phyloP scores from a whole-genome alignment of 1,139 yeast genomes.

The Casaregolazyma suthepensis region DNA sequence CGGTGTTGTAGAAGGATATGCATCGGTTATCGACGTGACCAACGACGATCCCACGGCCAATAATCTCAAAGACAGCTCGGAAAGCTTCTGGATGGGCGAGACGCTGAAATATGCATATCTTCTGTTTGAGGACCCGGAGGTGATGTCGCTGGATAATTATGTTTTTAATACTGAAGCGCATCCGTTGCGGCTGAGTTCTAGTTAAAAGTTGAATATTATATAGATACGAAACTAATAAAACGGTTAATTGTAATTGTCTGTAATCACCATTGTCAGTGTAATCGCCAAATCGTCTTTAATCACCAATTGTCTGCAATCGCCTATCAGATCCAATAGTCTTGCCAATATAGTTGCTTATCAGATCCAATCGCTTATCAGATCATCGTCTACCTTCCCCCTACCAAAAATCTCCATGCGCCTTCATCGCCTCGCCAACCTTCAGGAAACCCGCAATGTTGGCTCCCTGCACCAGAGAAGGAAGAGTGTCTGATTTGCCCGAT shows the following conservation, averaged over 20 bases:
- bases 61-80: slow-evolving; percentile 39
- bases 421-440: slow-evolving; percentile 98
- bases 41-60: slow-evolving; percentile 21
- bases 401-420: slow-evolving; percentile 86
- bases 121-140: slow-evolving; percentile 55
- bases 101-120: slow-evolving; percentile 70
- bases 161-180: slow-evolving; percentile 81
- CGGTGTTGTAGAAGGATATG: slow-evolving; percentile 37
- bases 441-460: slow-evolving; percentile 99
- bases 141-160: slow-evolving; percentile 59
- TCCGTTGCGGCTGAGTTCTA: slow-evolving; percentile 38
- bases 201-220: neutral
- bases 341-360: no score
- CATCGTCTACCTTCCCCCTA: no score
- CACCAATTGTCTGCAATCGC: no score
- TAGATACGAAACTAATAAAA: neutral
- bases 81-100: slow-evolving; percentile 76
- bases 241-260: neutral
- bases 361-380: no score
- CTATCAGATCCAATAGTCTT: no score
- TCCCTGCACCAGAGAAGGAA: slow-evolving; percentile 96
- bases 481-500: slow-evolving; percentile 56
- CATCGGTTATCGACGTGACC: slow-evolving; percentile 52
- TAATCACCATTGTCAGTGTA: slow-evolving; percentile 10
- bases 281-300: no score